Evolutionary conservation across 192 early-diverging fungal genomes (phyloP), one percentile per base, ranked within the genome.

Genomic region (Linnemannia elongata): DNA sequence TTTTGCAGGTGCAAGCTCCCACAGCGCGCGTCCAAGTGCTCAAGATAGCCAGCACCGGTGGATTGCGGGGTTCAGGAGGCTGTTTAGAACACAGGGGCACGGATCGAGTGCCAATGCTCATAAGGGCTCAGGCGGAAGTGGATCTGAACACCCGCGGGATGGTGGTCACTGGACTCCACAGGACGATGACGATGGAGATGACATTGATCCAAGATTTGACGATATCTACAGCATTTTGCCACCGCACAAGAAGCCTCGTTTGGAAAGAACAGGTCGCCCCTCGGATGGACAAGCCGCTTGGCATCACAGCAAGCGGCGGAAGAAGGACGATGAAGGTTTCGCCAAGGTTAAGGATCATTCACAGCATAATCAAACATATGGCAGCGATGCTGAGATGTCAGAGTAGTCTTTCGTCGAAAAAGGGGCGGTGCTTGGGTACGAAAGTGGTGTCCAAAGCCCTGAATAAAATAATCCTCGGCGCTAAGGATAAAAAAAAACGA

Each of bases 201-300:
- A 66, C 2, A 77, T 87, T 27, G 85, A 87, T 47, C 85, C 85
- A 8, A 75, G 75, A 24, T 78, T 87, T 41, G 85, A 87, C 30
- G 85, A 87, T 54, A 87, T 87, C 22, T 87, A 87, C 54, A 81
- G 79, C 24, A 87, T 87, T 15, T 73, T 69, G 12, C 85, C 85
- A 20, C 85, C 85, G 0, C 9, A 66, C 75, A 87, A 87, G 76
- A 87, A 87, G 68, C 72, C 85, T 10, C 75, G 85, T 38, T 68
- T 87, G 8, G 85, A 87, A 17, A 70, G 85, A 35, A 63, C 49
- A 22, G 85, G 85, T 7, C 79, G 85, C 0, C 85, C 85, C 6
- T 81, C 85, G 1, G 85, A 87, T 81, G 76, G 74, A 6, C 38
- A 49, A 27, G 85, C 85, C 15, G 79, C 85, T 18, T 78, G 79